A percentile compares a stretch with the other conserved stretches of the same genome.
Conservation (phyloP, 1,284 basidiomycete species). For the Mycena sp. region DNA sequence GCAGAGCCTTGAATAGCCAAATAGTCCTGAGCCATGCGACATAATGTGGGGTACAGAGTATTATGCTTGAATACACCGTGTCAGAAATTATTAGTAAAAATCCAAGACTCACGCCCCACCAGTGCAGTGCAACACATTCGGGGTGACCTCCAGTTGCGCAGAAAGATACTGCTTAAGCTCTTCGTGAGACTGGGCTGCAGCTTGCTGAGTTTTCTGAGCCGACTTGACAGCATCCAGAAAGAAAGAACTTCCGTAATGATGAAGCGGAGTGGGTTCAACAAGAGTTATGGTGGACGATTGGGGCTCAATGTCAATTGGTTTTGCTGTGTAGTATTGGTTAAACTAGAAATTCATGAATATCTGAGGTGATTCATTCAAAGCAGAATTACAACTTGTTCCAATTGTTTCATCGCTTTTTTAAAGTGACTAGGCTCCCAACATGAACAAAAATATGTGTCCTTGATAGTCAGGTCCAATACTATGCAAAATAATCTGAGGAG, state of each 20-base stretch:
- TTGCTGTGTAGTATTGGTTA: neutral
- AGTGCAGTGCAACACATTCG: neutral
- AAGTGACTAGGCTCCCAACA: constrained; percentile 27
- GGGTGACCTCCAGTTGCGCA: neutral
- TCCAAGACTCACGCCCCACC: neutral
- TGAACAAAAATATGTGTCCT: constrained; percentile 30
- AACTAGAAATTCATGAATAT: neutral
- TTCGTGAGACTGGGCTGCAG: constrained; percentile 14
- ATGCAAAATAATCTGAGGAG: constrained; percentile 2
- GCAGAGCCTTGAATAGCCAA: constrained; percentile 35
- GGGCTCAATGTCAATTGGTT: neutral
- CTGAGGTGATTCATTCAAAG: neutral
- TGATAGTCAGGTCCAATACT: constrained; percentile 37
- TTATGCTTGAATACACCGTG: neutral
- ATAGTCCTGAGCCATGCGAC: constrained; percentile 9
- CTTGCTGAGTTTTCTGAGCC: neutral
- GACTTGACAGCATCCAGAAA: constrained; percentile 16
- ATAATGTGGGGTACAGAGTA: constrained; percentile 23
- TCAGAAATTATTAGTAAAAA: neutral
- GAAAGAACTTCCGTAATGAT: constrained; percentile 16
- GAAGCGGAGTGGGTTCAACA: neutral
- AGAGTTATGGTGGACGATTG: neutral
- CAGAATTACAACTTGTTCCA: neutral
- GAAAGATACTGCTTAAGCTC: constrained; percentile 31
- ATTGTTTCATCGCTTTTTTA: constrained; percentile 7